A percentile compares a stretch with the other conserved stretches of the same genome.
These are phyloP conservation scores for Orychophragmus violaceus DNA, from an alignment of 345 rosid species.

Conservation along the genomic window DNA sequence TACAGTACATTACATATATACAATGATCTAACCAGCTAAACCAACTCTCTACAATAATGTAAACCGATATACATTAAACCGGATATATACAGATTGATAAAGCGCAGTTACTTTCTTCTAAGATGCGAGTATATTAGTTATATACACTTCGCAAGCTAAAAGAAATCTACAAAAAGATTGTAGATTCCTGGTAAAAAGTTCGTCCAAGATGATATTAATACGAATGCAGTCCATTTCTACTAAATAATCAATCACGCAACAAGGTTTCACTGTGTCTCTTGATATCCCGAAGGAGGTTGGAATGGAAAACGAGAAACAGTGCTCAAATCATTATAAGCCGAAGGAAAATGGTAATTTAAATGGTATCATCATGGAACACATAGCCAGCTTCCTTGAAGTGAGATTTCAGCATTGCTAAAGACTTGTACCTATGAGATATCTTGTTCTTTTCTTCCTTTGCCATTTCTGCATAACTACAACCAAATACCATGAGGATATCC, in stretches of 20 bases:
- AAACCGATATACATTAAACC: too few relatives aligned
- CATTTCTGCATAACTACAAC: constrained; percentile 76
- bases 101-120: not conserved
- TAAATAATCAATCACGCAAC: not conserved
- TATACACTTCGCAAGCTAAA: not conserved
- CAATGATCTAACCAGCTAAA: too few relatives aligned
- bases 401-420: constrained; percentile 64
- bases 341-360: constrained; percentile 6
- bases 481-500: not conserved
- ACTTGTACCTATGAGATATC: constrained; percentile 83
- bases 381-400: constrained; percentile 70
- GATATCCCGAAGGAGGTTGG: too few relatives aligned
- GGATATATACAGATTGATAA: too few relatives aligned
- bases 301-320: not conserved
- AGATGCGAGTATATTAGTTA: not conserved
- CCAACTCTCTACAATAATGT: too few relatives aligned
- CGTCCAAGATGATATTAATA: not conserved
- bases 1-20: too few relatives aligned
- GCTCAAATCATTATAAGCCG: not conserved
- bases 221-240: not conserved
- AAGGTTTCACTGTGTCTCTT: not conserved
- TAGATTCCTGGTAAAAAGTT: not conserved
- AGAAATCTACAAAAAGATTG: not conserved
- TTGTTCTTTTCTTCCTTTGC: constrained; percentile 87
- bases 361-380: constrained; percentile 32